phyloP scores from a whole-genome alignment of 345 rosid species.

The Brassica nigra region DNA sequence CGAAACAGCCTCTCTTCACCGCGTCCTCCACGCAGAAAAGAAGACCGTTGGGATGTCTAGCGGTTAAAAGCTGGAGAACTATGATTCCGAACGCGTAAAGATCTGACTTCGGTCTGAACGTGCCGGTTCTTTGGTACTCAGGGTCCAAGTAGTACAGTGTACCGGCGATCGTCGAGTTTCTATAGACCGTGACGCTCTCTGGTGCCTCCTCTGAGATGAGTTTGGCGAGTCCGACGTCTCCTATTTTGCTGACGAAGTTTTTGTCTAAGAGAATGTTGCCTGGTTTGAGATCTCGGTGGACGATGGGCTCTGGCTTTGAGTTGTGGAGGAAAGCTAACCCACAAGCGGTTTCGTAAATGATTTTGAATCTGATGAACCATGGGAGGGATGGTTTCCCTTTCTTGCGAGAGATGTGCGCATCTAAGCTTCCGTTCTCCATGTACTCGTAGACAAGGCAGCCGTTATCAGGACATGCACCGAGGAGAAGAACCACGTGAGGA shows the following conservation, averaged over 20 bases:
- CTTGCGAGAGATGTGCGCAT: background rate
- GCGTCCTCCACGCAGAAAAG: background rate
- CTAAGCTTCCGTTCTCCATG: background rate
- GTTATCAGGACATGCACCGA: background rate
- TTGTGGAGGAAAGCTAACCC: background rate
- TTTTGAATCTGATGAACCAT: background rate
- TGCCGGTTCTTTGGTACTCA: background rate
- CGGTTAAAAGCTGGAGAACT: background rate
- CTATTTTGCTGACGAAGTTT: background rate
- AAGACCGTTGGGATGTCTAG: background rate
- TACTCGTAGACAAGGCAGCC: background rate
- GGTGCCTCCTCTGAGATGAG: background rate
- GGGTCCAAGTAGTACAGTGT: background rate
- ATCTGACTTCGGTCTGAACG: background rate
- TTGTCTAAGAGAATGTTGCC: background rate
- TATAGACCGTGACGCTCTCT: background rate
- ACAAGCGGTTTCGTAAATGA: background rate
- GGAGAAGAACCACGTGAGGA: background rate
- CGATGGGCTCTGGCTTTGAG: background rate
- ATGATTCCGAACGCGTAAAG: background rate
- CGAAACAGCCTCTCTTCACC: background rate
- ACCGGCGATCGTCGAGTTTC: background rate
- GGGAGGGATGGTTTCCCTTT: background rate
- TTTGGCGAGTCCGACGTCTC: background rate
- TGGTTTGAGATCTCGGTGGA: background rate